Conservation (phyloP, 192 early-diverging fungal genomes). For the Phlyctochytrium planicorne region DNA sequence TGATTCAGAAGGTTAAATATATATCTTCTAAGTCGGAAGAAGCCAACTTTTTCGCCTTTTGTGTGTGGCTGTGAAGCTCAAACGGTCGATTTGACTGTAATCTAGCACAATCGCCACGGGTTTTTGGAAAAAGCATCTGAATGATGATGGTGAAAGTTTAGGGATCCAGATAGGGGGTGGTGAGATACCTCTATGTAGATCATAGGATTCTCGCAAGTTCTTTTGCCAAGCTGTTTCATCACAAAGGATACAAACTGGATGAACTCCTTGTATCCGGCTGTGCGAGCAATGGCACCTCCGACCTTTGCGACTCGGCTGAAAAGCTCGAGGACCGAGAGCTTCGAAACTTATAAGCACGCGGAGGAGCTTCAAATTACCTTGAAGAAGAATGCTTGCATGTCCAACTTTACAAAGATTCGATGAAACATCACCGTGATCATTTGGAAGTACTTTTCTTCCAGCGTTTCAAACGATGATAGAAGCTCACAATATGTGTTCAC, state of each 20-base stretch:
- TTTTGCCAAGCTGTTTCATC: conserved; percentile 55
- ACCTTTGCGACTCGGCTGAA: conserved; percentile 60
- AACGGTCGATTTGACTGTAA: neutral
- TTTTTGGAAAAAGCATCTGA: conserved; percentile 50
- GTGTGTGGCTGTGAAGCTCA: too few relatives aligned
- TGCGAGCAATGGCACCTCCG: conserved; percentile 16
- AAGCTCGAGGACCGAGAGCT: conserved; percentile 62
- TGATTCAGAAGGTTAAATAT: too few relatives aligned
- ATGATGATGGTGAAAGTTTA: neutral
- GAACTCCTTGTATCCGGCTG: conserved; percentile 43
- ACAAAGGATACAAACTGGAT: conserved; percentile 54
- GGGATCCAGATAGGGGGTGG: neutral
- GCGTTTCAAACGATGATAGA: conserved; percentile 50
- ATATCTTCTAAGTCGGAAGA: too few relatives aligned
- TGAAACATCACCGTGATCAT: conserved; percentile 62
- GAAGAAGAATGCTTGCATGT: conserved; percentile 56
- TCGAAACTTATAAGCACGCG: neutral
- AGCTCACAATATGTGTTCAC: conserved; percentile 55
- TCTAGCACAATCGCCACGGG: conserved; percentile 29
- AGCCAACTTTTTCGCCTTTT: too few relatives aligned
- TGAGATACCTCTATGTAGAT: conserved; percentile 51
- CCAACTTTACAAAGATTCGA: conserved; percentile 62
- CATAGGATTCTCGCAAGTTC: conserved; percentile 51
- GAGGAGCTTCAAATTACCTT: conserved; percentile 33
- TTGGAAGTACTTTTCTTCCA: conserved; percentile 53